phyloP scores from a whole-genome alignment of 2,329 filamentous ascomycete genomes.

The Trichoderma afroharzianum region DNA sequence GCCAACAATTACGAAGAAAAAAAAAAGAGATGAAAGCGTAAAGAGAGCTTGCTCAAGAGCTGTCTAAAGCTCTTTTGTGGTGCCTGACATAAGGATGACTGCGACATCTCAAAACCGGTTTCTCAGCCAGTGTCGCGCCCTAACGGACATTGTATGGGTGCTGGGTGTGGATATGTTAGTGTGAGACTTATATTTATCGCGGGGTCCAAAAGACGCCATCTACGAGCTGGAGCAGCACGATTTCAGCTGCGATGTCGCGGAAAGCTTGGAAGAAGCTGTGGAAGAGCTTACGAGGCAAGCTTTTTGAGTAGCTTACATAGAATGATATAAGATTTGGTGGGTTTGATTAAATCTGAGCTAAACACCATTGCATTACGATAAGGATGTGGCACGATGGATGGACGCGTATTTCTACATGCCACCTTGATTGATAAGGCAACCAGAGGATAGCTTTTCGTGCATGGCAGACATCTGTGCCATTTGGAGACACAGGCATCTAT shows the following conservation, averaged over 20 bases:
- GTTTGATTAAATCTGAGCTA: not conserved
- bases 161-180: not conserved
- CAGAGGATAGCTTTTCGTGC: not conserved
- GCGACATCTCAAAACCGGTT: not conserved
- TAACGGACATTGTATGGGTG: not conserved
- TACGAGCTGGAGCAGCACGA: not conserved
- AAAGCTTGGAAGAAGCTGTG: not conserved
- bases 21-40: not conserved
- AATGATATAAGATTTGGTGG: not conserved
- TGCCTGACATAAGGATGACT: conserved; percentile 17
- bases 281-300: not conserved
- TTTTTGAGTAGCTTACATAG: not conserved
- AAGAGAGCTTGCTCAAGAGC: not conserved
- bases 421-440: not conserved
- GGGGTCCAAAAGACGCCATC: conserved; percentile 3
- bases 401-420: not conserved
- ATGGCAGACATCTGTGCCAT: not conserved
- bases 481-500: not conserved
- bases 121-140: not conserved
- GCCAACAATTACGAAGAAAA: not conserved
- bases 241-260: conserved; percentile 4
- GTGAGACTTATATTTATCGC: not conserved
- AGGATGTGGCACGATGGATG: not conserved
- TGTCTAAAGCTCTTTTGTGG: conserved; percentile 1
- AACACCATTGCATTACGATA: not conserved